A percentile compares a stretch with the other conserved stretches of the same genome.
Conservation (phyloP, 176 grass and related monocot genomes). For the Leersia perrieri region DNA sequence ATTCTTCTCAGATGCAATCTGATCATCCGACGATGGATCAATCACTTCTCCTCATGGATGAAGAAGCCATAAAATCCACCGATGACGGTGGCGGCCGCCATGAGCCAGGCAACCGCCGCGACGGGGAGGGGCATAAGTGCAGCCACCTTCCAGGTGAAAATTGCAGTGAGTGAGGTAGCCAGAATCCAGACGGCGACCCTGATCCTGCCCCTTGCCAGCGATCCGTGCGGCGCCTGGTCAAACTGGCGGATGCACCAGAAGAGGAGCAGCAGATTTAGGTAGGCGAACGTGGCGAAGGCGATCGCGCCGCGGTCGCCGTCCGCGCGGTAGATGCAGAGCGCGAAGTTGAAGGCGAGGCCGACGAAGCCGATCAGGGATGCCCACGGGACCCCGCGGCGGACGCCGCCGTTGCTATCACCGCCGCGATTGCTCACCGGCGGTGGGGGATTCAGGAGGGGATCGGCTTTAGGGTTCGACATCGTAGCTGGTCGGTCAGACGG, state of each 20-base stretch:
- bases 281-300: background rate
- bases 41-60: background rate
- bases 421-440: background rate
- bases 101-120: background rate
- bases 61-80: conserved; percentile 45
- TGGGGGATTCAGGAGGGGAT: background rate
- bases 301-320: background rate
- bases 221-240: background rate
- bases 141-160: conserved; percentile 35
- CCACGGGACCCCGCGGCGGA: background rate
- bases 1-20: background rate
- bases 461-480: background rate
- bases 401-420: too few species aligned
- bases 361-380: background rate
- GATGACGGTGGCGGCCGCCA: background rate
- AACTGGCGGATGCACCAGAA: conserved; percentile 29
- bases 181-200: conserved; percentile 41
- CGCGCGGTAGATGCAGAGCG: background rate
- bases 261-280: conserved; percentile 29
- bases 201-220: background rate
- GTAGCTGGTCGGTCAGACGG: too few species aligned
- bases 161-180: background rate
- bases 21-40: background rate
- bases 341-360: conserved; percentile 27
- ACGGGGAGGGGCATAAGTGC: conserved; percentile 32